Evolutionary conservation across 2,329 filamentous ascomycete species (phyloP).

Genomic region (Fusarium oxysporum): DNA sequence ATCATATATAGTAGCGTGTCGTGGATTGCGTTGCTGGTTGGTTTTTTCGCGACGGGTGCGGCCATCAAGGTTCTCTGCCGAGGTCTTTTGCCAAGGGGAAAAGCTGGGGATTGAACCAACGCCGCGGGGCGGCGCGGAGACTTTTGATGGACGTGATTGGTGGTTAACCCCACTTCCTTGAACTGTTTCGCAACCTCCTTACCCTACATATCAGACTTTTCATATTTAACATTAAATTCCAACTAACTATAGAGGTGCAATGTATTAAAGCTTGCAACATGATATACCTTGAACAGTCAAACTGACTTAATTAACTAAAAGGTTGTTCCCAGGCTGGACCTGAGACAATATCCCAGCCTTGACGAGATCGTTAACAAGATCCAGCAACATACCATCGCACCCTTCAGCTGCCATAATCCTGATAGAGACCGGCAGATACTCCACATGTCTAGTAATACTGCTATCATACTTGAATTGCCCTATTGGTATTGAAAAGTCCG

Average conservation of each 20-base stretch:
- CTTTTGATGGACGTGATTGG: not conserved
- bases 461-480: not conserved
- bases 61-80: slow-evolving; percentile 27
- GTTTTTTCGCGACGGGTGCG: slow-evolving; percentile 9
- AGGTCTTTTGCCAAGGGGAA: slow-evolving; percentile 5
- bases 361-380: not conserved
- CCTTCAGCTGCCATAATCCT: not conserved
- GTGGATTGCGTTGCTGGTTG: not conserved
- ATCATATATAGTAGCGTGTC: not conserved
- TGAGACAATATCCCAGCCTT: not conserved
- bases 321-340: not conserved
- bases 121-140: not conserved
- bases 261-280: too few species aligned
- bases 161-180: rapidly evolving
- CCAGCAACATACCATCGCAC: not conserved
- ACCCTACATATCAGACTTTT: not conserved
- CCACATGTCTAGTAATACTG: not conserved
- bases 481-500: not conserved
- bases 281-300: too few species aligned
- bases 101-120: not conserved
- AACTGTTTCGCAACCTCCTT: not conserved
- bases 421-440: not conserved
- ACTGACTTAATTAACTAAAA: not conserved
- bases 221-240: too few species aligned
- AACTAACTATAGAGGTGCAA: too few species aligned